These are phyloP conservation scores for Colletotrichum sp. DNA, from an alignment of 2,329 filamentous ascomycete genomes.

Conservation along the genomic window DNA sequence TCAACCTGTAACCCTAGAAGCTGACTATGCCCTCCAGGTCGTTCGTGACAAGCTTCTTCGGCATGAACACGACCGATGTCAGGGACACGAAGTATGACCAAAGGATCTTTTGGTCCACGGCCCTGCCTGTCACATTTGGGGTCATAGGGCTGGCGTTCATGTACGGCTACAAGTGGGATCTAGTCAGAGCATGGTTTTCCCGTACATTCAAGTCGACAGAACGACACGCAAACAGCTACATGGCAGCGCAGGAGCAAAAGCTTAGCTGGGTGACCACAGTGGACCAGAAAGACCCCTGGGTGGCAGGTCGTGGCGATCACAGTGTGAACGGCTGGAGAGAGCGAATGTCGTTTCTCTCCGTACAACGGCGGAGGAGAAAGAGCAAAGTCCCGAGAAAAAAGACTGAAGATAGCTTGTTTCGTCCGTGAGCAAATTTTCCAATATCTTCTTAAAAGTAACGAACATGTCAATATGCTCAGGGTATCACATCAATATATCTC, in stretches of 20 bases:
- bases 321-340: background rate
- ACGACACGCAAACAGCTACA: background rate
- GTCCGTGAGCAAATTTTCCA: background rate
- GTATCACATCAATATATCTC: background rate
- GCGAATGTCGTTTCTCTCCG: background rate
- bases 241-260: background rate
- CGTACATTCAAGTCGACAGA: background rate
- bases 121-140: slow-evolving; percentile 40
- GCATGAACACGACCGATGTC: slow-evolving; percentile 50
- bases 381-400: background rate
- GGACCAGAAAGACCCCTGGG: background rate
- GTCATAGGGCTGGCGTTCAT: slow-evolving; percentile 30
- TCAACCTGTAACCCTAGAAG: background rate
- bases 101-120: slow-evolving; percentile 45
- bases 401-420: slow-evolving; percentile 1
- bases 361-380: background rate
- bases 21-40: slow-evolving; percentile 5
- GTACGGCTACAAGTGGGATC: slow-evolving; percentile 26
- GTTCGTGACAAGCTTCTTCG: slow-evolving; percentile 40
- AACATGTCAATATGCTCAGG: background rate
- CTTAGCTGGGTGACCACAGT: background rate
- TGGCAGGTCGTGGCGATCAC: background rate
- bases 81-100: slow-evolving; percentile 42
- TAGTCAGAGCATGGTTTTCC: background rate
- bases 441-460: background rate